phyloP scores from a whole-genome alignment of 306 rosid species.

The Prunus mongolica region DNA sequence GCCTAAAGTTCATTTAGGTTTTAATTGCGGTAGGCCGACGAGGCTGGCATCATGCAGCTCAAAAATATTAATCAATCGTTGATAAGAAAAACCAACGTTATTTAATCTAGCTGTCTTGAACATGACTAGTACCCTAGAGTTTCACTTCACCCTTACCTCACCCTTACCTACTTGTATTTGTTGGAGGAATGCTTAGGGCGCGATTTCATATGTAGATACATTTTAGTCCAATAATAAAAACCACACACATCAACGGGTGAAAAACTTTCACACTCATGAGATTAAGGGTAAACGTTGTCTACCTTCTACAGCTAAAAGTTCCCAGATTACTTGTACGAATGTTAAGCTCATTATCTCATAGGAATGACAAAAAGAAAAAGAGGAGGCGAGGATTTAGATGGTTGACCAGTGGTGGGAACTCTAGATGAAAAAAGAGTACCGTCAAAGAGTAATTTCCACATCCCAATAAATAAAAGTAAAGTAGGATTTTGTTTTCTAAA shows the following conservation, averaged over 20 bases:
- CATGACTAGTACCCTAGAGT: too few species aligned
- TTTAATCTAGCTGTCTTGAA: neutral
- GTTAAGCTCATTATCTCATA: neutral
- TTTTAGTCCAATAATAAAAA: too few species aligned
- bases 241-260: too few species aligned
- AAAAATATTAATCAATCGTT: neutral
- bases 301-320: too few species aligned
- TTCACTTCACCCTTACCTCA: too few species aligned
- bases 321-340: too few species aligned
- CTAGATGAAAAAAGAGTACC: neutral
- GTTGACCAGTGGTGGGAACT: neutral
- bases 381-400: slow-evolving; percentile 2
- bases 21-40: neutral
- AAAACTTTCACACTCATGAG: too few species aligned
- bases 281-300: too few species aligned
- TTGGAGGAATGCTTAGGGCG: too few species aligned
- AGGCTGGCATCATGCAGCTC: neutral
- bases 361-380: neutral
- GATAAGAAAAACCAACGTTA: neutral
- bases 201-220: too few species aligned
- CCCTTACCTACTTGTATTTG: too few species aligned
- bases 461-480: neutral
- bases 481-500: too few species aligned
- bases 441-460: neutral
- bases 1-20: neutral